Percentiles rank a stretch among this genome's conserved stretches.
These are phyloP conservation scores for Leccinellum luteum DNA, from an alignment of 768 basidiomycete species.

Conservation along the genomic window DNA sequence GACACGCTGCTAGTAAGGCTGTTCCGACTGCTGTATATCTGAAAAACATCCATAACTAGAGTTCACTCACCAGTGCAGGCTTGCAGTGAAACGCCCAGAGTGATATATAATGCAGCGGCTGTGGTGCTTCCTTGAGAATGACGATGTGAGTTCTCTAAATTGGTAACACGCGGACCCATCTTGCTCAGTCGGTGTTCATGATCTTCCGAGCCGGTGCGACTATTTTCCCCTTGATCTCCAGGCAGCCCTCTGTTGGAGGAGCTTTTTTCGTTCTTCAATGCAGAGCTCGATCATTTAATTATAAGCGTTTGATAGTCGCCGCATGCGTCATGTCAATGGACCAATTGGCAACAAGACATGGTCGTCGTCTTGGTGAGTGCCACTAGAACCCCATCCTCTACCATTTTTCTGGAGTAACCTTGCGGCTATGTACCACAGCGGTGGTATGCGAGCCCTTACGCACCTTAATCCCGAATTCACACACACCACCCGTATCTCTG, in stretches of 20 bases:
- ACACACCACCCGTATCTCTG: not conserved
- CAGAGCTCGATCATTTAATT: not conserved
- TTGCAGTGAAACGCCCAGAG: not conserved
- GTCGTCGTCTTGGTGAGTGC: not conserved
- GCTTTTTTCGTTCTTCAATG: not conserved
- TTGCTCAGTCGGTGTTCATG: not conserved
- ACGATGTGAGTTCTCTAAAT: not conserved
- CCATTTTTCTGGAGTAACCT: not conserved
- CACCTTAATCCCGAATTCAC: not conserved
- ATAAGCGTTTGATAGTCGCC: not conserved
- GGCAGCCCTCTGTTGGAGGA: not conserved
- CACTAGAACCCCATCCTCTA: too few relatives aligned
- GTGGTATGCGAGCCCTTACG: not conserved
- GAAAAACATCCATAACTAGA: not conserved
- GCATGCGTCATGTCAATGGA: not conserved
- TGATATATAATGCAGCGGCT: not conserved
- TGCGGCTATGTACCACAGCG: not conserved
- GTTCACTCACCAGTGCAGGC: not conserved
- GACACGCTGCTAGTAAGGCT: not conserved
- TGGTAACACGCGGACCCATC: not conserved
- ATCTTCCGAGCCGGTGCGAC: not conserved
- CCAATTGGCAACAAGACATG: not conserved
- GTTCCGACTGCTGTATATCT: conserved; percentile 1
- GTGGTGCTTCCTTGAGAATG: not conserved
- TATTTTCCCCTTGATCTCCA: not conserved